These are phyloP conservation scores for Craspedostauros australis DNA, from an alignment of 108 stramenopile genomes.

Conservation along the genomic window DNA sequence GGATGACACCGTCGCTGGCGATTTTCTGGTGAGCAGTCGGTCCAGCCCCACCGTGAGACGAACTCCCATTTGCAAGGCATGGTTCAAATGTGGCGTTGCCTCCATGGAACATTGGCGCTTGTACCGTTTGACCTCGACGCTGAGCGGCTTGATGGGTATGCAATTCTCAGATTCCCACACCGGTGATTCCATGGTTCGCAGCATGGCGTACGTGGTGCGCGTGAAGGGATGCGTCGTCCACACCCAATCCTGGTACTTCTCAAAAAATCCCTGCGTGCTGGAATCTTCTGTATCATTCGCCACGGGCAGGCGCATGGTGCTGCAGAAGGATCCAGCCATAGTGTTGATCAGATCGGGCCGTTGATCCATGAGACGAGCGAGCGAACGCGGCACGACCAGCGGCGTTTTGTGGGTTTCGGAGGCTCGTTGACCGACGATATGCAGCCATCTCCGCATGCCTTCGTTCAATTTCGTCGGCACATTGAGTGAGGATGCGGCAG, in stretches of 20 bases:
- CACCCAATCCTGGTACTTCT: constrained; percentile 31
- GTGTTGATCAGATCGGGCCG: constrained; percentile 32
- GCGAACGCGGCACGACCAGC: constrained; percentile 28
- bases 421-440: constrained; percentile 7
- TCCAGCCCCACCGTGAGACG: constrained; percentile 56
- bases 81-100: constrained; percentile 31
- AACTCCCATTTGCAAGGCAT: constrained; percentile 59
- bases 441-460: constrained; percentile 33
- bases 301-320: background rate
- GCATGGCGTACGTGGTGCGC: constrained; percentile 55
- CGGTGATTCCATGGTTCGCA: constrained; percentile 19
- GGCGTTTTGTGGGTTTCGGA: constrained; percentile 14
- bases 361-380: constrained; percentile 19
- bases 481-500: too few species aligned
- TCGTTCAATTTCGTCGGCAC: constrained; percentile 33
- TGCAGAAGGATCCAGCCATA: constrained; percentile 27
- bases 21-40: constrained; percentile 13
- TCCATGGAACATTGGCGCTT: constrained; percentile 31
- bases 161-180: constrained; percentile 17
- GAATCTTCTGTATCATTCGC: background rate
- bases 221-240: constrained; percentile 36
- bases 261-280: constrained; percentile 3
- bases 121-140: constrained; percentile 28
- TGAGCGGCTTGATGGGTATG: constrained; percentile 6
- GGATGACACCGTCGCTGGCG: constrained; percentile 1